Conservation (phyloP, 352 stramenopile genomes). For the Aphanomyces invadans region DNA sequence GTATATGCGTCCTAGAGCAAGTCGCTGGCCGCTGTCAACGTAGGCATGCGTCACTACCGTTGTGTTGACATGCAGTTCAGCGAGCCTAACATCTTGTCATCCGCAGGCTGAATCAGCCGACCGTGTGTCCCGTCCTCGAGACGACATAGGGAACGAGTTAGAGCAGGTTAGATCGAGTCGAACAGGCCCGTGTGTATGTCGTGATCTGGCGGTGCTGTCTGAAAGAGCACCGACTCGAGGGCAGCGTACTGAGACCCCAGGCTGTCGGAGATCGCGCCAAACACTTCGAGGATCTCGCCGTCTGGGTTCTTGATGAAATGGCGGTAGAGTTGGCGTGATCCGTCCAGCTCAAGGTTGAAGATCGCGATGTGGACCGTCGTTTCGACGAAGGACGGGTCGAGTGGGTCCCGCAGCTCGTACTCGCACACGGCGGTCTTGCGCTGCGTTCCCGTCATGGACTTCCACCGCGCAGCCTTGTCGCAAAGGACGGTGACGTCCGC, state of each 20-base stretch:
- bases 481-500: slow-evolving; percentile 66
- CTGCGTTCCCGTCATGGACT: slow-evolving; percentile 42
- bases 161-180: slow-evolving; percentile 8
- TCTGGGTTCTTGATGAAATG: slow-evolving; percentile 83
- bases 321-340: slow-evolving; percentile 54
- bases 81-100: not conserved
- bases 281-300: slow-evolving; percentile 82
- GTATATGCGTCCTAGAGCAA: slow-evolving; percentile 4
- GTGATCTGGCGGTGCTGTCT: slow-evolving; percentile 8
- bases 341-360: slow-evolving; percentile 62
- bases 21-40: not conserved
- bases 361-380: slow-evolving; percentile 73
- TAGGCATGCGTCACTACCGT: not conserved
- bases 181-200: not conserved
- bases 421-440: slow-evolving; percentile 78
- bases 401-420: slow-evolving; percentile 64
- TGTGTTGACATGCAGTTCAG: not conserved
- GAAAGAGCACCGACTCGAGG: slow-evolving; percentile 21
- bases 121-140: not conserved
- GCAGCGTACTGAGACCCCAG: slow-evolving; percentile 35
- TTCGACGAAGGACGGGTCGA: slow-evolving; percentile 52
- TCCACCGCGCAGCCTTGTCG: slow-evolving; percentile 51
- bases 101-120: too few relatives aligned
- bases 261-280: slow-evolving; percentile 39
- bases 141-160: too few relatives aligned